Evolutionary conservation across 73 alveolate genomes (phyloP).

Genomic region (Tetrahymena borealis): DNA sequence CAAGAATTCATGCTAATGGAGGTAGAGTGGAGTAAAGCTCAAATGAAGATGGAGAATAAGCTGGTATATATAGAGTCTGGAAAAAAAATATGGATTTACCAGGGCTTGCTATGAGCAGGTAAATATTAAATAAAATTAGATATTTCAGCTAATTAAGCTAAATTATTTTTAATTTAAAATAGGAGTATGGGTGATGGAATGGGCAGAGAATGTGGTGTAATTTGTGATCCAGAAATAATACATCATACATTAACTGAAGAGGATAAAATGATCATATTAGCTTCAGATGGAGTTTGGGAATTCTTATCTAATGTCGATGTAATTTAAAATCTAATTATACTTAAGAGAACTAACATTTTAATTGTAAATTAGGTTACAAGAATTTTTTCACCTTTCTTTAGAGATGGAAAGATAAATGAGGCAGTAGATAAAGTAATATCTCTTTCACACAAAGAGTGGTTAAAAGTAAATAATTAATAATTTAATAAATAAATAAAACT

Average conservation of each 20-base stretch:
- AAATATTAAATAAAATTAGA: constrained; percentile 49
- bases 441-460: background rate
- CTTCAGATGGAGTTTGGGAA: constrained; percentile 86
- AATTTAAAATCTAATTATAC: background rate
- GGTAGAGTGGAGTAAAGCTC: constrained; percentile 82
- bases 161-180: background rate
- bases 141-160: too few species aligned
- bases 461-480: background rate
- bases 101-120: constrained; percentile 60
- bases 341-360: background rate
- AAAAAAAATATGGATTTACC: constrained; percentile 34
- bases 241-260: constrained; percentile 49
- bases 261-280: constrained; percentile 67
- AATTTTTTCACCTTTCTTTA: background rate
- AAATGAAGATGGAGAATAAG: constrained; percentile 30
- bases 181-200: constrained; percentile 75
- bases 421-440: background rate
- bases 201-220: constrained; percentile 65
- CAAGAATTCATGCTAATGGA: constrained; percentile 60
- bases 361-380: background rate
- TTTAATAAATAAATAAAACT: background rate
- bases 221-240: constrained; percentile 64
- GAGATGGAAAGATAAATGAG: background rate
- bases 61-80: constrained; percentile 64
- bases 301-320: background rate